Conservation (phyloP, 2,329 filamentous ascomycete species). For the Phoma sp. region DNA sequence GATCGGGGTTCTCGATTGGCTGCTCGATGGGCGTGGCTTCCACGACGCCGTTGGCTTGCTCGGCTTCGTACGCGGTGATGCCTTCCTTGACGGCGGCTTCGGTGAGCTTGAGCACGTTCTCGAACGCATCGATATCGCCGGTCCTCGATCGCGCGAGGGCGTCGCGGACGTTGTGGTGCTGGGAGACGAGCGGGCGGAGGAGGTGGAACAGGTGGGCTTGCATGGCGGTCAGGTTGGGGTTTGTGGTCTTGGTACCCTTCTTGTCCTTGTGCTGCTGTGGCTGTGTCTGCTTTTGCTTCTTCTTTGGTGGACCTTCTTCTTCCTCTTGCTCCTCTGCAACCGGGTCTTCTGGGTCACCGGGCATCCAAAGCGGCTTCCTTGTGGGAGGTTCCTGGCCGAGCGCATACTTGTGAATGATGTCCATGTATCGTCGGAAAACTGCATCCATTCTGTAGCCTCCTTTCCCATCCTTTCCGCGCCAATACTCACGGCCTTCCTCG, state of each 20-base stretch:
- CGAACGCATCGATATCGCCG: conserved; percentile 77
- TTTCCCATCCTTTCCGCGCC: conserved; percentile 77
- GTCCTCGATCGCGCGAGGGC: conserved; percentile 72
- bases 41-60: conserved; percentile 23
- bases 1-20: conserved; percentile 25
- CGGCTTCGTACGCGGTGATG: conserved; percentile 67
- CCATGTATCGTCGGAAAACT: conserved; percentile 83
- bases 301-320: conserved; percentile 43
- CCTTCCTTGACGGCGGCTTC: conserved; percentile 77
- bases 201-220: conserved; percentile 95
- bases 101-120: conserved; percentile 75
- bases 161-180: conserved; percentile 84
- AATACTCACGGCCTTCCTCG: conserved; percentile 77
- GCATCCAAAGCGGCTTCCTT: conserved; percentile 75
- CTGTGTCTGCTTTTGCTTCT: conserved; percentile 41
- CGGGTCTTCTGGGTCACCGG: conserved; percentile 54
- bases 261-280: conserved; percentile 52
- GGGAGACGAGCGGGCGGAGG: conserved; percentile 78
- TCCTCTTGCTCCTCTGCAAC: conserved; percentile 25
- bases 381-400: conserved; percentile 69
- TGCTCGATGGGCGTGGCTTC: conserved; percentile 1
- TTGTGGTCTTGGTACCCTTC: conserved; percentile 56
- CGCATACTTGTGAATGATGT: conserved; percentile 84
- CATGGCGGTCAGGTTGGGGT: conserved; percentile 76
- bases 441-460: conserved; percentile 91